A percentile compares a stretch with the other conserved stretches of the same genome.
phyloP scores from a whole-genome alignment of 2,329 filamentous ascomycete genomes.

The Aspergillus hortae region DNA sequence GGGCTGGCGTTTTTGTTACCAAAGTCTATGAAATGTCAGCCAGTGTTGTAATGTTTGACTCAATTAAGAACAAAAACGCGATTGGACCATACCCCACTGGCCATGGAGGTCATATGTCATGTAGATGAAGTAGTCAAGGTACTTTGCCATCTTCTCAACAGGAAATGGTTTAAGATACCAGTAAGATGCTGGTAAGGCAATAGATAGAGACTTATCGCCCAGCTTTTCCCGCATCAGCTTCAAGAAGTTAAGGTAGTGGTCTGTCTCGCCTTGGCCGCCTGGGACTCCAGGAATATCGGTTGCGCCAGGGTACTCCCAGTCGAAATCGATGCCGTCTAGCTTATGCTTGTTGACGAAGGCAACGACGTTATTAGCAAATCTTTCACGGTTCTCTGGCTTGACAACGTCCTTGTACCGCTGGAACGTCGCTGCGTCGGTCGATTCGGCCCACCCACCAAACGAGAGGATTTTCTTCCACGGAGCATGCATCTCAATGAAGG shows the following conservation, averaged over 20 bases:
- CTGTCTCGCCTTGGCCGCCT: too few species aligned
- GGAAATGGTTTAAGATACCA: conserved; percentile 34
- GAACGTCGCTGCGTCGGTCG: conserved; percentile 30
- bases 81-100: conserved; percentile 10
- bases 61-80: too few species aligned
- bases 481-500: too few species aligned
- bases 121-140: conserved; percentile 34
- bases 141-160: conserved; percentile 21
- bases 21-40: conserved; percentile 13
- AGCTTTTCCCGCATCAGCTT: too few species aligned
- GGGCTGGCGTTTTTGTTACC: conserved; percentile 16
- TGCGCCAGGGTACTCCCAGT: conserved; percentile 38
- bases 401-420: too few species aligned
- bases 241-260: too few species aligned
- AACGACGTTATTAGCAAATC: conserved; percentile 25
- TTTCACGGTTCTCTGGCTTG: too few species aligned
- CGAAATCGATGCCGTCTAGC: conserved; percentile 42
- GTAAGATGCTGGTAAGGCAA: conserved; percentile 27
- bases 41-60: too few species aligned
- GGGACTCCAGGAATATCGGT: conserved; percentile 35
- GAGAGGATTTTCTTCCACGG: conserved; percentile 34
- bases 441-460: conserved; percentile 45
- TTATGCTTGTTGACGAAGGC: conserved; percentile 39
- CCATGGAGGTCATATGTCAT: conserved; percentile 41
- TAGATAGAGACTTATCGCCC: conserved; percentile 13